Percentiles rank a stretch among this genome's conserved stretches.
phyloP scores from a whole-genome alignment of 495 filamentous ascomycete species.

The Rusavskia elegans region DNA sequence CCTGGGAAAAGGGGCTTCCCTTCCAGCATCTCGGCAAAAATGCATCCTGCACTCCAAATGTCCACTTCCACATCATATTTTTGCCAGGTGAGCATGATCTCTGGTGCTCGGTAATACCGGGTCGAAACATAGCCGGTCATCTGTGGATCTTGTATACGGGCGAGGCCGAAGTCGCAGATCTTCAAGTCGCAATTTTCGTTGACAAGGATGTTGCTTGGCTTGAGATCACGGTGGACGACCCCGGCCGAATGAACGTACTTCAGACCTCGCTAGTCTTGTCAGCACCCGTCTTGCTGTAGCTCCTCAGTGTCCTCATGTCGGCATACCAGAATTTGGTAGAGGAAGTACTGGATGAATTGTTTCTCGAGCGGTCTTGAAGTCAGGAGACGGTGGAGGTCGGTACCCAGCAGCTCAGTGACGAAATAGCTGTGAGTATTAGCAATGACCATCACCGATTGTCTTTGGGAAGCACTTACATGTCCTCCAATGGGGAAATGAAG shows the following conservation, averaged over 20 bases:
- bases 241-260: conserved; percentile 99
- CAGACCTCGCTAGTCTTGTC: conserved; percentile 59
- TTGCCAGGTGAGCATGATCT: conserved; percentile 99
- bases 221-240: conserved; percentile 92
- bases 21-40: conserved; percentile 98
- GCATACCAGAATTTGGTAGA: conserved; percentile 91
- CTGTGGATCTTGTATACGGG: conserved; percentile 97
- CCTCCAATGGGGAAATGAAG: conserved; percentile 97
- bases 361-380: conserved; percentile 94
- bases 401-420: conserved; percentile 93
- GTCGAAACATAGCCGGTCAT: conserved; percentile 99
- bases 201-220: conserved; percentile 96
- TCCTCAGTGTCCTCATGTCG: conserved; percentile 1
- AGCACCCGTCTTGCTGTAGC: conserved; percentile 9
- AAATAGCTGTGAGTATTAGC: conserved; percentile 55
- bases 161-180: conserved; percentile 97
- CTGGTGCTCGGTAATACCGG: conserved; percentile 92
- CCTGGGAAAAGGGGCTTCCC: conserved; percentile 97
- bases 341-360: conserved; percentile 98
- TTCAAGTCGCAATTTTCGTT: conserved; percentile 99
- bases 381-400: conserved; percentile 87
- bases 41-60: conserved; percentile 98
- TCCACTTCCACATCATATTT: conserved; percentile 99
- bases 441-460: conserved; percentile 12
- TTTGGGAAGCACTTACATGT: conserved; percentile 54